Conservation (phyloP, 345 rosid species). For the Firmiana major region DNA sequence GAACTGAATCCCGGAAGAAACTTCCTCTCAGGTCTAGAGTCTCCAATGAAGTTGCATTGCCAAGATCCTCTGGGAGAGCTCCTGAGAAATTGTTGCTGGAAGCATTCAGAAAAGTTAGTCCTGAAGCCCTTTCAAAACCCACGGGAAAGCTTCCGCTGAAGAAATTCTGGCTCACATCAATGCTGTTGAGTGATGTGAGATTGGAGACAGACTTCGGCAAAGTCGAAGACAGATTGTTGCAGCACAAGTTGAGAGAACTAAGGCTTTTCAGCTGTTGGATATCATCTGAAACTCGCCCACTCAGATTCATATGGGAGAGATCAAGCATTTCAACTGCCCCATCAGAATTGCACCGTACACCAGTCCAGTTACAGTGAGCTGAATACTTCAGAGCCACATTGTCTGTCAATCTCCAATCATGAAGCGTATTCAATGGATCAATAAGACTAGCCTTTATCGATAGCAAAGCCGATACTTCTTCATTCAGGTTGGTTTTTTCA, state of each 20-base stretch:
- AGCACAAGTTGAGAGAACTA: slow-evolving; percentile 61
- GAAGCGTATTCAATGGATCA: slow-evolving; percentile 61
- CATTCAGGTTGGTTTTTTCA: slow-evolving; percentile 23
- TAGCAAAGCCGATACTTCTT: slow-evolving; percentile 50
- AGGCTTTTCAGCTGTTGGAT: slow-evolving; percentile 51
- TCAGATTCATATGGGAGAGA: slow-evolving; percentile 75
- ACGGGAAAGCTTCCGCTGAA: slow-evolving; percentile 46
- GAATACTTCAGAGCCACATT: slow-evolving; percentile 10
- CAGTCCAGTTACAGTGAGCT: slow-evolving; percentile 78
- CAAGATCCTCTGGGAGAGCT: slow-evolving; percentile 65
- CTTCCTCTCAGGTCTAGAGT: slow-evolving; percentile 84
- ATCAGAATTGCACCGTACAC: slow-evolving; percentile 62
- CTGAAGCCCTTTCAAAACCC: slow-evolving; percentile 53
- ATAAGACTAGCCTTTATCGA: slow-evolving; percentile 51
- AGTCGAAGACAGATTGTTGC: slow-evolving; percentile 53
- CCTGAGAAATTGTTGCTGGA: slow-evolving; percentile 83
- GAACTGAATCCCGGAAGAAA: slow-evolving; percentile 74
- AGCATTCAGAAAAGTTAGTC: slow-evolving; percentile 64
- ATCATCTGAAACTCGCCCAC: slow-evolving; percentile 57
- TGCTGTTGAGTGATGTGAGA: slow-evolving; percentile 45
- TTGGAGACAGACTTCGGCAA: slow-evolving; percentile 45
- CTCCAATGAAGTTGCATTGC: slow-evolving; percentile 56
- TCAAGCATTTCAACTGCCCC: slow-evolving; percentile 73
- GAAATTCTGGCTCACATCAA: slow-evolving; percentile 77
- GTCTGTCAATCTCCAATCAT: slow-evolving; percentile 59